phyloP scores from a whole-genome alignment of 2,329 filamentous ascomycete species.

The Elsinoe ampelina region DNA sequence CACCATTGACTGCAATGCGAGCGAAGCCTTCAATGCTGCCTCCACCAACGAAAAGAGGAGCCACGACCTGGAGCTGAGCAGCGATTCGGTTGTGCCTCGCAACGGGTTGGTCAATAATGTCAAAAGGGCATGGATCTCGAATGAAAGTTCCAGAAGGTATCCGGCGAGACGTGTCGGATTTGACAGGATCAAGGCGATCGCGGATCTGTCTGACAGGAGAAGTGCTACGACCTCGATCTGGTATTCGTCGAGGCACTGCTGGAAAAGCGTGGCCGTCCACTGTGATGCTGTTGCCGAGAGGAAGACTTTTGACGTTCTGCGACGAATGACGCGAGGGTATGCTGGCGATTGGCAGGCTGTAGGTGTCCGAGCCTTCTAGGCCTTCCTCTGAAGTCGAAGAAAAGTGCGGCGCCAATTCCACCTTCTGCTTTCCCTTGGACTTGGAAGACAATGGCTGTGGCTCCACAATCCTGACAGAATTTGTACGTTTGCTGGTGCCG shows the following conservation, averaged over 20 bases:
- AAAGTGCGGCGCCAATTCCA: slow-evolving; percentile 1
- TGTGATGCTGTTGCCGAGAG: not conserved
- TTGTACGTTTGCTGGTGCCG: slow-evolving; percentile 18
- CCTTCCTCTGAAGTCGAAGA: slow-evolving; percentile 20
- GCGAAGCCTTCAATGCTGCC: slow-evolving; percentile 45
- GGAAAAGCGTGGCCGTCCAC: slow-evolving; percentile 8
- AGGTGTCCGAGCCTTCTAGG: slow-evolving; percentile 35
- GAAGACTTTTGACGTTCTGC: slow-evolving; percentile 16
- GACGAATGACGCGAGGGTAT: slow-evolving; percentile 41
- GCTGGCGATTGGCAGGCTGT: slow-evolving; percentile 36
- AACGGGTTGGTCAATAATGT: slow-evolving; percentile 42
- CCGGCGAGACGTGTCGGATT: slow-evolving; percentile 34
- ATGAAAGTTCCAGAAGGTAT: slow-evolving; percentile 42
- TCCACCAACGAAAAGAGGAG: slow-evolving; percentile 46
- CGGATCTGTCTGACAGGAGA: slow-evolving; percentile 41
- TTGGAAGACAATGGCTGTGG: not conserved
- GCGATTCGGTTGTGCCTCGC: slow-evolving; percentile 41
- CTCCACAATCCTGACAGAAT: slow-evolving; percentile 22
- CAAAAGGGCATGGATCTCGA: slow-evolving; percentile 36
- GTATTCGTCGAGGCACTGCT: slow-evolving; percentile 26
- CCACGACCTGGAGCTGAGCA: slow-evolving; percentile 41
- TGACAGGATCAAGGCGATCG: slow-evolving; percentile 33
- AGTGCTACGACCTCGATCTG: slow-evolving; percentile 36
- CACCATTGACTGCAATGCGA: slow-evolving; percentile 40
- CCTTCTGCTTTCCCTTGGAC: slow-evolving; percentile 14